These are phyloP conservation scores for Suillus subluteus DNA, from an alignment of 768 basidiomycete genomes.

Conservation along the genomic window DNA sequence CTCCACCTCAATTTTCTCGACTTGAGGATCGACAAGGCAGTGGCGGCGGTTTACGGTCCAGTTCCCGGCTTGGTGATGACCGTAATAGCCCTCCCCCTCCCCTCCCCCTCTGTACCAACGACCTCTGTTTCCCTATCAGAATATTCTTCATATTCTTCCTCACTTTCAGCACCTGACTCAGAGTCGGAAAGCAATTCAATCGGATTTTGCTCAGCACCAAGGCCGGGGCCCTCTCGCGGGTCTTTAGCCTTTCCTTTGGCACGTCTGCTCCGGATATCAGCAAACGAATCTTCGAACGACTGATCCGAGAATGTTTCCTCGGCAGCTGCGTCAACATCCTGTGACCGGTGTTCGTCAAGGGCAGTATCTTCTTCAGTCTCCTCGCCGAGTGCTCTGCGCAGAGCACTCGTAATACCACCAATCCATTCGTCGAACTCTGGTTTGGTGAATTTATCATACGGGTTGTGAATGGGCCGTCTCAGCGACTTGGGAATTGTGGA, in stretches of 20 bases:
- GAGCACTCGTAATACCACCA: slow-evolving; percentile 57
- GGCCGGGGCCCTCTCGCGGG: slow-evolving; percentile 60
- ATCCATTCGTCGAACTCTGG: slow-evolving; percentile 75
- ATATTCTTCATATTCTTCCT: slow-evolving; percentile 24
- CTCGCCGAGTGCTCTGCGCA: slow-evolving; percentile 61
- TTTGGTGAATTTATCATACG: slow-evolving; percentile 73
- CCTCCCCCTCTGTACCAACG: slow-evolving; percentile 20
- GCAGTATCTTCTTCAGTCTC: slow-evolving; percentile 29
- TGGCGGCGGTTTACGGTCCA: slow-evolving; percentile 1
- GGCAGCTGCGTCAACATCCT: slow-evolving; percentile 27
- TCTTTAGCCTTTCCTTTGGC: slow-evolving; percentile 65
- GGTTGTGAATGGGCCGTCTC: slow-evolving; percentile 64
- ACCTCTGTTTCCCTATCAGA: slow-evolving; percentile 30
- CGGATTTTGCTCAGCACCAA: slow-evolving; percentile 46
- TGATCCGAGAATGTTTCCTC: slow-evolving; percentile 27
- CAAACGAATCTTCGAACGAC: slow-evolving; percentile 56
- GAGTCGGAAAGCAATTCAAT: slow-evolving; percentile 50
- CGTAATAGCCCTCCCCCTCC: slow-evolving; percentile 19
- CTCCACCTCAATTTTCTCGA: slow-evolving; percentile 20
- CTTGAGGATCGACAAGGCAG: slow-evolving; percentile 15
- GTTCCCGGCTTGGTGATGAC: background rate
- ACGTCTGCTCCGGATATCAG: slow-evolving; percentile 52
- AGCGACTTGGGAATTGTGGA: slow-evolving; percentile 16
- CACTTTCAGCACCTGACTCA: slow-evolving; percentile 32
- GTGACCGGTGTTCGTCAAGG: slow-evolving; percentile 11